phyloP scores from a whole-genome alignment of 1,284 basidiomycete species.

The Rhodotorula glutinis region DNA sequence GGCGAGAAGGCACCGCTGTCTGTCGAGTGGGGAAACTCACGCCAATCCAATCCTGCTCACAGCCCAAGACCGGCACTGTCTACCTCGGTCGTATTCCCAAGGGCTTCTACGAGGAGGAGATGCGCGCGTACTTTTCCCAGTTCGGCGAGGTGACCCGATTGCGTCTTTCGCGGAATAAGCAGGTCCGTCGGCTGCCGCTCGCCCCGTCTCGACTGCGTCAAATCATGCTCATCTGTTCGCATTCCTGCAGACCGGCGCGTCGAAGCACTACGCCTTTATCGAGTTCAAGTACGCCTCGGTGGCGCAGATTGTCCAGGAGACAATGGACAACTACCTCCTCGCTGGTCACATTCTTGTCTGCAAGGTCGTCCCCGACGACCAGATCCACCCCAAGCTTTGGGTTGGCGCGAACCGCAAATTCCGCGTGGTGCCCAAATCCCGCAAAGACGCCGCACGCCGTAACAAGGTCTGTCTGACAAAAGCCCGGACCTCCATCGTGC shows the following conservation, averaged over 20 bases:
- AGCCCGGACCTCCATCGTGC: too few species aligned
- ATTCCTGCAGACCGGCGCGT: conserved; percentile 73
- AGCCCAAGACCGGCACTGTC: conserved; percentile 70
- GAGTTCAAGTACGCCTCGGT: conserved; percentile 88
- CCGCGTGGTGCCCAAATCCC: conserved; percentile 67
- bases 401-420: conserved; percentile 93
- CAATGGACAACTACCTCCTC: conserved; percentile 98
- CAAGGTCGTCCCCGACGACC: conserved; percentile 76
- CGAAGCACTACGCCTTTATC: conserved; percentile 95
- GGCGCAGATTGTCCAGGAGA: conserved; percentile 92
- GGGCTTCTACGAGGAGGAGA: conserved; percentile 94
- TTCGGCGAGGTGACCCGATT: conserved; percentile 88
- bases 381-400: conserved; percentile 93
- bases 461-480: conserved; percentile 65
- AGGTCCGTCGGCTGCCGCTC: conserved; percentile 54
- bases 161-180: conserved; percentile 88
- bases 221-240: neutral
- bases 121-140: conserved; percentile 88
- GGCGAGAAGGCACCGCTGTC: neutral
- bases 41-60: neutral
- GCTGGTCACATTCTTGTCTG: conserved; percentile 90
- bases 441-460: conserved; percentile 66
- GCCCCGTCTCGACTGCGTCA: neutral
- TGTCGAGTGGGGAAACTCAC: too few species aligned
- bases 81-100: conserved; percentile 90